Evolutionary conservation across 495 filamentous ascomycete species (phyloP), one percentile per base, ranked within the genome.

Genomic region (Penicillium argentinense): DNA sequence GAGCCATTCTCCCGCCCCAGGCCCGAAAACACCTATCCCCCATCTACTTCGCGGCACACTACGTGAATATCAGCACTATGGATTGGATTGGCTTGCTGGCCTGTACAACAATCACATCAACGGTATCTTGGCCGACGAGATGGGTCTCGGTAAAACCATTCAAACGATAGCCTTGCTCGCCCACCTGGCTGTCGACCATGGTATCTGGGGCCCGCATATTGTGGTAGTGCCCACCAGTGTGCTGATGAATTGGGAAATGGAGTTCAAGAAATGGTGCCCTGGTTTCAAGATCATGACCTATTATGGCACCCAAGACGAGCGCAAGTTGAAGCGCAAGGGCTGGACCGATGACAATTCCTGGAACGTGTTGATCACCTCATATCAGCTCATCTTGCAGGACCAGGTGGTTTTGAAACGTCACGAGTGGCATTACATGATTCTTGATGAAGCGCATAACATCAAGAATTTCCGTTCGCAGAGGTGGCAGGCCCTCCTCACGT

Each of bases 221-320:
- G 86, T 99, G 27, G 86, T 99, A 50, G 95, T 99, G 5, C 95
- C 95, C 2, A 97, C 95, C 7, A 96, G 91, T 68, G 95, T 99
- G 22, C 96, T 99, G 77, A 82, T 99, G 41, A 99, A 99, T 63
- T 99, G 95, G 95, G 95, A 97, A 63, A 97, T 96, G 86, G 95
- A 99, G 66, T 99, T 99, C 77, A 97, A 97, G 60, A 97, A 97
- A 66, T 99, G 91, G 84, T 91, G 89, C 39, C 95, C 95, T 9
- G 95, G 95, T 2, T 99, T 99, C 78, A 97, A 96, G 62, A 91
- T 97, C 48, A 82, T 97, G 51, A 91, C 91, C 2, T 99, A 99
- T 72, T 97, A 97, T 62, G 95, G 95, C 11, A 87, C 81, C 29
- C 83, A 87, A 57, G 93, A 97, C 49, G 92, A 97, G 71, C 86